Percentiles rank a stretch among this genome's conserved stretches.
Evolutionary conservation across 192 early-diverging fungal species (phyloP).

Genomic region (Pilaira anomala): DNA sequence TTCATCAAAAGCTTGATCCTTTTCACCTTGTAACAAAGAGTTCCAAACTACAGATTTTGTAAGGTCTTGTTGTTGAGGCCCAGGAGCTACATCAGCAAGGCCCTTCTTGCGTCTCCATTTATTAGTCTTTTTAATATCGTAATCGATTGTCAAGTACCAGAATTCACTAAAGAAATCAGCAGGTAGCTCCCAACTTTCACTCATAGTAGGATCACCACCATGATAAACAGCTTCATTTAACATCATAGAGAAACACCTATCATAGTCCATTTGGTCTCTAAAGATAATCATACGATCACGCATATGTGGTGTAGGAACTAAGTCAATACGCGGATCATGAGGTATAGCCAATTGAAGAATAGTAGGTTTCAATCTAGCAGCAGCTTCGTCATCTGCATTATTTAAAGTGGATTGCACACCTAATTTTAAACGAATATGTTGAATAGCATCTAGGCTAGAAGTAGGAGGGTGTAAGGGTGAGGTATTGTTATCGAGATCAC

Average conservation of each 20-base stretch:
- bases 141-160: slow-evolving; percentile 21
- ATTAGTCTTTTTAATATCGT: slow-evolving; percentile 26
- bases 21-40: not conserved
- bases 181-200: slow-evolving; percentile 29
- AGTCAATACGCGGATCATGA: slow-evolving; percentile 37
- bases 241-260: slow-evolving; percentile 27
- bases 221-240: slow-evolving; percentile 18
- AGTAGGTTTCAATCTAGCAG: slow-evolving; percentile 19
- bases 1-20: not conserved
- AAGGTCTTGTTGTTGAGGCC: not conserved
- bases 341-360: slow-evolving; percentile 23
- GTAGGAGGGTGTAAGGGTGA: too few relatives aligned
- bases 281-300: slow-evolving; percentile 40
- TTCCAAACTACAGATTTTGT: too few relatives aligned
- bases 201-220: slow-evolving; percentile 35
- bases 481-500: too few relatives aligned
- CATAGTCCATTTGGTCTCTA: slow-evolving; percentile 30
- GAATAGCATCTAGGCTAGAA: slow-evolving; percentile 24
- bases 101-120: slow-evolving; percentile 26
- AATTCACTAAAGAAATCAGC: slow-evolving; percentile 27
- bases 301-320: slow-evolving; percentile 28
- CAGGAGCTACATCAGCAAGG: slow-evolving; percentile 11
- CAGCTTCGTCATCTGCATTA: slow-evolving; percentile 5
- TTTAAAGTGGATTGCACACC: slow-evolving; percentile 17
- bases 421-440: slow-evolving; percentile 26